Evolutionary conservation across 2,329 filamentous ascomycete species (phyloP).

Genomic region (Seiridium unicorne): DNA sequence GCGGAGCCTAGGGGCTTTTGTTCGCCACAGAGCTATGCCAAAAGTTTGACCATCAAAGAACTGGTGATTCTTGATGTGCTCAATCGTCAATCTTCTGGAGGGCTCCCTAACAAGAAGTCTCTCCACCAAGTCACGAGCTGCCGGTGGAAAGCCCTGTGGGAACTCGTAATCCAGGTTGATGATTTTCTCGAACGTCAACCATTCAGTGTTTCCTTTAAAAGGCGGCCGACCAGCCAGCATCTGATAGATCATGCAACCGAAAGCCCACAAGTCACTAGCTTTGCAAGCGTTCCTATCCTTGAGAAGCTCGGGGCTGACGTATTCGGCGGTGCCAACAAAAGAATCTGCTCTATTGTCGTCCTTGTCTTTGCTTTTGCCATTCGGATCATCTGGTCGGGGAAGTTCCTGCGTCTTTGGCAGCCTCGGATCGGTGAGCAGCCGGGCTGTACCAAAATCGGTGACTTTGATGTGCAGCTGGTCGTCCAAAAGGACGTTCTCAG

Average conservation of each 20-base stretch:
- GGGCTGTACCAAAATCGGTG: conserved; percentile 98
- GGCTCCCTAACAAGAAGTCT: conserved; percentile 88
- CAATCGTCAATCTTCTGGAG: conserved; percentile 77
- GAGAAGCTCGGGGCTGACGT: conserved; percentile 95
- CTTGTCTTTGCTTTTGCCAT: conserved; percentile 34
- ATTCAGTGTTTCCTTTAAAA: conserved; percentile 95
- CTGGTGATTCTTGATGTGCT: conserved; percentile 94
- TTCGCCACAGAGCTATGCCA: conserved; percentile 83
- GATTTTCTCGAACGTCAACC: conserved; percentile 97
- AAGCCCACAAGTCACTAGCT: conserved; percentile 96
- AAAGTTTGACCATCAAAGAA: conserved; percentile 90
- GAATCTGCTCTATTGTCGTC: conserved; percentile 81
- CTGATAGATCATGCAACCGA: conserved; percentile 97
- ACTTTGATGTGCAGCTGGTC: conserved; percentile 98
- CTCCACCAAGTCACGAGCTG: conserved; percentile 87
- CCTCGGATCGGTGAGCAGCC: conserved; percentile 69
- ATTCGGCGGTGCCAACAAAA: conserved; percentile 96
- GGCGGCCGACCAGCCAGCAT: conserved; percentile 92
- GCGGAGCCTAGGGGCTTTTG: conserved; percentile 83
- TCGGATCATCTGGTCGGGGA: conserved; percentile 29
- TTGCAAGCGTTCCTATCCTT: conserved; percentile 97
- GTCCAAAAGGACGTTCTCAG: conserved; percentile 93
- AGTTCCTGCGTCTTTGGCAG: conserved; percentile 40
- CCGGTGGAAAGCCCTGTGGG: conserved; percentile 79
- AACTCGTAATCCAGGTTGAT: conserved; percentile 93